A percentile compares a stretch with the other conserved stretches of the same genome.
phyloP scores from a whole-genome alignment of 176 grass and related monocot species.

The Oryza coarctata region DNA sequence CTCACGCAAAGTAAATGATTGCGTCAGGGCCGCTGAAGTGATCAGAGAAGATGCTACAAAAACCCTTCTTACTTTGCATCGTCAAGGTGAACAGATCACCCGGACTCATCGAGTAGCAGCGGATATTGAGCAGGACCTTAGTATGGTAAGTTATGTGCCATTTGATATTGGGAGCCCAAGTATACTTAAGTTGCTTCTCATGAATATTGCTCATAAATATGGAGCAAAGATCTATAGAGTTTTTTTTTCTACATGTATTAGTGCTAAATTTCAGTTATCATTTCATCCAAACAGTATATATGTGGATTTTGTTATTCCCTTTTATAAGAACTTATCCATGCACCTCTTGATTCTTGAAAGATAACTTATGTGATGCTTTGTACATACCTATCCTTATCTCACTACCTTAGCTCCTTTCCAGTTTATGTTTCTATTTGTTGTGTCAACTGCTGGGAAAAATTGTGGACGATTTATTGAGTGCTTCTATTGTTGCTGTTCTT shows the following conservation, averaged over 20 bases:
- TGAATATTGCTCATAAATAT: neutral
- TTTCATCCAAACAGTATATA: constrained; percentile 11
- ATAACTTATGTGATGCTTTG: neutral
- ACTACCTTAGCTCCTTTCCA: neutral
- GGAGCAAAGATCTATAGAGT: neutral
- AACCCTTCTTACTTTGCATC: constrained; percentile 69
- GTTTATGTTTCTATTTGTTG: neutral
- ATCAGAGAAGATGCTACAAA: constrained; percentile 88
- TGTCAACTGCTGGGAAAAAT: neutral
- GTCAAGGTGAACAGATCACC: constrained; percentile 87
- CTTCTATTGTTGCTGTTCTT: neutral
- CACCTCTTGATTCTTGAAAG: neutral
- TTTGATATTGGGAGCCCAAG: neutral
- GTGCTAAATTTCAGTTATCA: constrained; percentile 18
- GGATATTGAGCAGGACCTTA: constrained; percentile 87
- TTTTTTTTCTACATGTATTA: neutral
- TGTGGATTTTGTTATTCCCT: neutral
- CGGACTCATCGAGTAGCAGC: constrained; percentile 64
- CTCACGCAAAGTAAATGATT: constrained; percentile 73
- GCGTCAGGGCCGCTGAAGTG: constrained; percentile 77
- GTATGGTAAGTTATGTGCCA: constrained; percentile 53
- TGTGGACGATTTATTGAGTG: neutral
- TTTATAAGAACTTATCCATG: neutral
- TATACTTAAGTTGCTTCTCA: neutral
- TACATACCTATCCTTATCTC: neutral